phyloP scores from a whole-genome alignment of 2,329 filamentous ascomycete species.

The Davidsoniella virescens region DNA sequence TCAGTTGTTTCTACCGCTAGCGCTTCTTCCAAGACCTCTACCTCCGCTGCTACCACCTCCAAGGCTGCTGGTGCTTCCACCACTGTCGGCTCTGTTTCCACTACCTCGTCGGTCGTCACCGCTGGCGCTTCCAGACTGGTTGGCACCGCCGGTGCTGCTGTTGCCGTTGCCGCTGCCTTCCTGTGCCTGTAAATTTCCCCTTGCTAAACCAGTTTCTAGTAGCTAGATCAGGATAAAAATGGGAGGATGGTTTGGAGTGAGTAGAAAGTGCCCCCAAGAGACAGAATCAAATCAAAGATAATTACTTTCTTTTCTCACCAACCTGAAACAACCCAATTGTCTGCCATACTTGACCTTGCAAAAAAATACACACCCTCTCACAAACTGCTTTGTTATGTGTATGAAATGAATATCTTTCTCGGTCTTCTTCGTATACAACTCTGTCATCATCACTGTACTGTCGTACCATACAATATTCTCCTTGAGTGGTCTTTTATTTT shows the following conservation, averaged over 20 bases:
- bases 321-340: background rate
- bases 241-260: background rate
- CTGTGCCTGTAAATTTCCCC: conserved; percentile 9
- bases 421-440: background rate
- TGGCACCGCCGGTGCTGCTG: conserved; percentile 9
- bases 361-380: conserved; percentile 2
- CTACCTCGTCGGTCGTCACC: conserved; percentile 5
- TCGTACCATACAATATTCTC: background rate
- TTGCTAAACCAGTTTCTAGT: background rate
- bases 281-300: background rate
- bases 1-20: background rate
- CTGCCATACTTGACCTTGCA: conserved; percentile 5
- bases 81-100: background rate
- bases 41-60: background rate
- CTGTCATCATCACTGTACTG: background rate
- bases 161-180: conserved; percentile 11
- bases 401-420: background rate
- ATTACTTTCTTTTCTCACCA: too few species aligned
- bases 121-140: conserved; percentile 10
- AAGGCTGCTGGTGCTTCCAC: background rate
- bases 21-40: background rate
- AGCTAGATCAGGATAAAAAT: background rate
- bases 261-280: background rate
- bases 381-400: background rate
- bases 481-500: conserved; percentile 8